Evolutionary conservation across 371 early-diverging fungal species (phyloP).

Genomic region (Rhizopus stolonifer): DNA sequence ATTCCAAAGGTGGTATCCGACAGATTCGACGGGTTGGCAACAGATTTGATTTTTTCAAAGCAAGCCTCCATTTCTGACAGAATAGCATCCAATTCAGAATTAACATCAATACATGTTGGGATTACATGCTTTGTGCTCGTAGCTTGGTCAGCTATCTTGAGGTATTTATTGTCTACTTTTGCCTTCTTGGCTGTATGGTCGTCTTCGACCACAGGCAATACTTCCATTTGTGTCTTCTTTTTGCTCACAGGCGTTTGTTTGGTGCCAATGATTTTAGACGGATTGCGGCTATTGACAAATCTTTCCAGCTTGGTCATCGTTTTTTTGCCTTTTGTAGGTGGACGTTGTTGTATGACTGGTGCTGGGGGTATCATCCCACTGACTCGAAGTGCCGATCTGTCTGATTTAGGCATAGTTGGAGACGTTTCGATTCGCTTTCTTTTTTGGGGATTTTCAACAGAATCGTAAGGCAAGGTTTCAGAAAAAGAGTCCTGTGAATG

Average conservation of each 20-base stretch:
- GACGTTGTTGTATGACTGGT: neutral
- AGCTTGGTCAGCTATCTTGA: neutral
- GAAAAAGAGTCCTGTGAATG: too few relatives aligned
- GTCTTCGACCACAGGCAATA: neutral
- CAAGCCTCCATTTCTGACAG: neutral
- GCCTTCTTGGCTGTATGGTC: neutral
- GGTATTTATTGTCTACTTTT: neutral
- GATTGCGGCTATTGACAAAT: neutral
- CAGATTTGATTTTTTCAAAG: slow-evolving; percentile 1
- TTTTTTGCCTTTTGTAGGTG: neutral
- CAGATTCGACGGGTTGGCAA: neutral
- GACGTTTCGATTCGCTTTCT: too few relatives aligned
- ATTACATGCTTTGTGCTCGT: neutral
- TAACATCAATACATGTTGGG: neutral
- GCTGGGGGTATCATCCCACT: neutral
- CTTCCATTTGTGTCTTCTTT: neutral
- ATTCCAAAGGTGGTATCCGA: neutral
- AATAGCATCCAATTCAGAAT: neutral
- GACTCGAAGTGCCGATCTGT: too few relatives aligned
- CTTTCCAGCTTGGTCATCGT: neutral
- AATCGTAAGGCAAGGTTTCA: too few relatives aligned
- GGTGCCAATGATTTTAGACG: neutral
- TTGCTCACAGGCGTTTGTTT: neutral
- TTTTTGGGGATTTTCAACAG: too few relatives aligned
- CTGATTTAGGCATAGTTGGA: too few relatives aligned